Evolutionary conservation across 2,329 filamentous ascomycete species (phyloP), one percentile per base, ranked within the genome.

Genomic region (Venturia pyrina): DNA sequence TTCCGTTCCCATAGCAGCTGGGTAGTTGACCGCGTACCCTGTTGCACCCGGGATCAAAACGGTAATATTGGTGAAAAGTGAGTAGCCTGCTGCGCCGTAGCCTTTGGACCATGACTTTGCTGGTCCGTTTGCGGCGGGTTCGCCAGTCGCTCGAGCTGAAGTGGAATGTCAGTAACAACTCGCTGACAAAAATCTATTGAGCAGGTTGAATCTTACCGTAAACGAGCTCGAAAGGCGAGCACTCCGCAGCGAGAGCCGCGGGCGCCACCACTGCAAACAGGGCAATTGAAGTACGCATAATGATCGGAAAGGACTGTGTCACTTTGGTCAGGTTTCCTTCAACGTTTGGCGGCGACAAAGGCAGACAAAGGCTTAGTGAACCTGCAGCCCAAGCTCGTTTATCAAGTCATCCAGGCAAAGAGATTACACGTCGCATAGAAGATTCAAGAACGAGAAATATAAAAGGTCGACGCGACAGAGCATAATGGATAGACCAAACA

Each of bases 21-120:
- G 66, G 41, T 67, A 67, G 48, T 67, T 46, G 10, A 67, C 66
- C 4, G 66, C 24, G 32, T 67, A 65, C 6, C 66, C 66, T 3
- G 76, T 77, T 7, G 77, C 74, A 21, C 79, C 68, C 65, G 70
- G 70, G 65, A 71, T 73, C 65, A 77, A 73, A 15, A 74, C 74
- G n/a, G 75, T 75, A 0, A 76, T 66, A 56, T 72, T 72, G 63
- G 69, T 62, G 40, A 70, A 62, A 0, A 67, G 63, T 6, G 62
- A 59, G 19, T 46, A 66, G 17, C 66, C 66, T 15, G 66, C 66
- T 5, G 66, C 66, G 17, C 66, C 66, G 37, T 67, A 67, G 5
- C 66, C 66, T 60, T 65, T 67, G 21, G 62, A 60, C 63, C 63
- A 66, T 19, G 28, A 4, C 28, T 28, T 19, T 37, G 11, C 28